A percentile compares a stretch with the other conserved stretches of the same genome.
Evolutionary conservation across 345 rosid species (phyloP).

Genomic region (Aegle marmelos): DNA sequence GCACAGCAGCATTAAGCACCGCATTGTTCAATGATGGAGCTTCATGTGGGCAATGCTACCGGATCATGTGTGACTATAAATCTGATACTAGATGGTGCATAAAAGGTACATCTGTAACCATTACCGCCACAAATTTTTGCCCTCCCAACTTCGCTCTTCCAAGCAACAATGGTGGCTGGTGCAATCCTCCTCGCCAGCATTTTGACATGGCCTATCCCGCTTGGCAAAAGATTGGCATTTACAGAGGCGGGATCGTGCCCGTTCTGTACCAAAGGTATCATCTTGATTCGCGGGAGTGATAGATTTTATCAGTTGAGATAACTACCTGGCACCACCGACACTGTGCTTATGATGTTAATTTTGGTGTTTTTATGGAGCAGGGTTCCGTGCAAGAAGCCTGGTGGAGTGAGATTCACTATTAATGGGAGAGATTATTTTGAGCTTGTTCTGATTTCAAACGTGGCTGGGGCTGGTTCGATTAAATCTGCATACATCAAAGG

Average conservation of each 20-base stretch:
- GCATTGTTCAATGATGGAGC: constrained; percentile 72
- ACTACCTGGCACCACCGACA: neutral
- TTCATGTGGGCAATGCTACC: constrained; percentile 71
- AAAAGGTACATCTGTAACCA: constrained; percentile 50
- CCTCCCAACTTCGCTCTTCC: constrained; percentile 75
- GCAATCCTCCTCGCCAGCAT: constrained; percentile 93
- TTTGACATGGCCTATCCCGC: constrained; percentile 97
- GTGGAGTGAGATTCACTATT: constrained; percentile 85
- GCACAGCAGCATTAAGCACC: constrained; percentile 72
- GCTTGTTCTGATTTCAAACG: constrained; percentile 68
- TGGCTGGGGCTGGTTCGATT: constrained; percentile 78
- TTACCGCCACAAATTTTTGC: constrained; percentile 79
- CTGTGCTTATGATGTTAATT: neutral
- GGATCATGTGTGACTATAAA: constrained; percentile 52
- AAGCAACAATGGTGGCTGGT: constrained; percentile 88
- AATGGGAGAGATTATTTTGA: constrained; percentile 88
- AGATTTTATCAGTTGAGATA: neutral
- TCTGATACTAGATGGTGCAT: constrained; percentile 66
- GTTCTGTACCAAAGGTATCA: constrained; percentile 69
- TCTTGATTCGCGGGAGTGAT: neutral
- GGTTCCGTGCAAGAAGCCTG: constrained; percentile 76
- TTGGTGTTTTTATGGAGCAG: constrained; percentile 31
- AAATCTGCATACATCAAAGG: constrained; percentile 67
- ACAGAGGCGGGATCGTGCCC: constrained; percentile 84
- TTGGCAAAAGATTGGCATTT: constrained; percentile 85